These are phyloP conservation scores for Trematosphaeria pertusa DNA, from an alignment of 2,329 filamentous ascomycete species.

Conservation along the genomic window DNA sequence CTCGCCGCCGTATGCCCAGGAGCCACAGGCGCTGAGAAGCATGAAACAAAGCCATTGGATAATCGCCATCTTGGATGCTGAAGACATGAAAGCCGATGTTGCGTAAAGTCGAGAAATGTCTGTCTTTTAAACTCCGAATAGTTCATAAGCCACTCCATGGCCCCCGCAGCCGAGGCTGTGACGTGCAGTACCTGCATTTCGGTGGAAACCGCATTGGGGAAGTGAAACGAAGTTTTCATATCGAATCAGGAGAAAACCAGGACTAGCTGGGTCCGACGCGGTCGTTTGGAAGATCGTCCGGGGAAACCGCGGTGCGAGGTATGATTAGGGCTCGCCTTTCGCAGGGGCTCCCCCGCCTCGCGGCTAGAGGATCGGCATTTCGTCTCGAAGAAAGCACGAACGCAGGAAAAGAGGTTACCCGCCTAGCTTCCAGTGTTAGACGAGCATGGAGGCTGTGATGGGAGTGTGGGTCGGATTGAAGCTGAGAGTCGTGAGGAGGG, in stretches of 20 bases:
- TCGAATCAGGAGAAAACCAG: not conserved
- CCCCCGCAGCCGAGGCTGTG: not conserved
- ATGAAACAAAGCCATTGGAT: not conserved
- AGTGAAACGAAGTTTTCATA: not conserved
- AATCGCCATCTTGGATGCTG: not conserved
- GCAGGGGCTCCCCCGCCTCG: not conserved
- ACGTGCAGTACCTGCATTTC: not conserved
- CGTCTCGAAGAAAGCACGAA: too few relatives aligned
- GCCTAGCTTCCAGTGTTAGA: too few relatives aligned
- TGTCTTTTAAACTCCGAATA: too few relatives aligned
- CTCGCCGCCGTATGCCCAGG: not conserved
- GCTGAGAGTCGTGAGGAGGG: too few relatives aligned
- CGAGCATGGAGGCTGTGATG: too few relatives aligned
- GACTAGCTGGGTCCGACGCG: not conserved
- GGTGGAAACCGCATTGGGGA: not conserved
- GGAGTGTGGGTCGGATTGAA: too few relatives aligned
- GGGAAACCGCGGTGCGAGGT: not conserved
- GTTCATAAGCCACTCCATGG: too few relatives aligned
- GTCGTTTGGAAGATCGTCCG: not conserved
- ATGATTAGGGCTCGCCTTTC: not conserved
- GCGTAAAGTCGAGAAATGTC: not conserved
- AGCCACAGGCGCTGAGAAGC: not conserved
- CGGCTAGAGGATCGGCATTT: not conserved
- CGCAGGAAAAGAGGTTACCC: too few relatives aligned
- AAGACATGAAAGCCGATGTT: too few relatives aligned